Evolutionary conservation across 176 grass and related monocot genomes (phyloP).

Genomic region (Hordeum marinum): DNA sequence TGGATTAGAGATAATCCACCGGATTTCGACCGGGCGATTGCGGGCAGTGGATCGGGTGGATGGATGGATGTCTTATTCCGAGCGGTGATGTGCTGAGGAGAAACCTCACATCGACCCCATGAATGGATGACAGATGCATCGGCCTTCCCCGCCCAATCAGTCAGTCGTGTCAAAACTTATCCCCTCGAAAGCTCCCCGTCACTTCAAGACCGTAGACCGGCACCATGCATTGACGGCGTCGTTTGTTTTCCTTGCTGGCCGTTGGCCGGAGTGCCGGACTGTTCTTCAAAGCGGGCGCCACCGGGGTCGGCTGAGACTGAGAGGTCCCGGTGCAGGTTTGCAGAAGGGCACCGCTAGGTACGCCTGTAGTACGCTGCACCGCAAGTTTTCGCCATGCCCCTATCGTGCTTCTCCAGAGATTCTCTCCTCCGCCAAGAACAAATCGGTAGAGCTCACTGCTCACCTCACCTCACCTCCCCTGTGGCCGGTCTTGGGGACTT

Average conservation of each 20-base stretch:
- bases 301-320: too few relatives aligned
- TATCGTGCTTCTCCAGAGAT: neutral
- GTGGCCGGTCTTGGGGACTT: too few relatives aligned
- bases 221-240: too few relatives aligned
- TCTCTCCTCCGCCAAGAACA: neutral
- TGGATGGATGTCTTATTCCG: neutral
- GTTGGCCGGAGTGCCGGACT: neutral
- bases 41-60: neutral
- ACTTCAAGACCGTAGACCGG: too few relatives aligned
- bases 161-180: neutral
- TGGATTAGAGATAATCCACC: neutral
- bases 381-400: neutral
- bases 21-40: neutral
- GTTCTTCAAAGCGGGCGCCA: too few relatives aligned
- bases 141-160: neutral
- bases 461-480: too few relatives aligned
- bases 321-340: too few relatives aligned
- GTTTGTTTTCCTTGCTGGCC: neutral
- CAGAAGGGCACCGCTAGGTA: too few relatives aligned
- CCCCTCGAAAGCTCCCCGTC: neutral
- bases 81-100: neutral
- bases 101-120: neutral
- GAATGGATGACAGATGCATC: neutral
- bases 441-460: neutral
- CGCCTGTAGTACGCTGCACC: neutral